phyloP scores from a whole-genome alignment of 2,329 filamentous ascomycete genomes.

The Hypomyces rosellus region DNA sequence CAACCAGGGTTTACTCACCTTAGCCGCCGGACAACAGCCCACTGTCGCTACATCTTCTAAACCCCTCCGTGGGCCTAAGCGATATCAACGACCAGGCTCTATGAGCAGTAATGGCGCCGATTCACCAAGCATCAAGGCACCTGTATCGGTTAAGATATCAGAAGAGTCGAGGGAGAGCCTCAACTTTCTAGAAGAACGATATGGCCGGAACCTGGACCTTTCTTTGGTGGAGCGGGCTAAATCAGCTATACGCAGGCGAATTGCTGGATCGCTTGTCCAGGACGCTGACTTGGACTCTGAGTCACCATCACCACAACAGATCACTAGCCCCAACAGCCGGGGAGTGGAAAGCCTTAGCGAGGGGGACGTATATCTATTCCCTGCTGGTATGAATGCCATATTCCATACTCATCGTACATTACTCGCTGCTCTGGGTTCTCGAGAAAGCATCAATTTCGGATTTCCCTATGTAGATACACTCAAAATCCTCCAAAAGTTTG shows the following conservation, averaged over 20 bases:
- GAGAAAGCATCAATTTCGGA: slow-evolving; percentile 85
- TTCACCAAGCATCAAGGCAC: slow-evolving; percentile 9
- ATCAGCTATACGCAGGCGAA: slow-evolving; percentile 76
- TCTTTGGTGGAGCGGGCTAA: slow-evolving; percentile 76
- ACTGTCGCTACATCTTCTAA: slow-evolving; percentile 27
- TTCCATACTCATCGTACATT: slow-evolving; percentile 79
- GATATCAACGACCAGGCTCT: slow-evolving; percentile 62
- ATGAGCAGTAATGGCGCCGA: slow-evolving; percentile 22
- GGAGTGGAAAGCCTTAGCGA: slow-evolving; percentile 64
- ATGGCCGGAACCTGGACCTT: slow-evolving; percentile 82
- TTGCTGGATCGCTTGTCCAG: slow-evolving; percentile 75
- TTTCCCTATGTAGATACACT: slow-evolving; percentile 97
- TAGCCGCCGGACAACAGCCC: slow-evolving; percentile 20
- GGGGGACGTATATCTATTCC: slow-evolving; percentile 82
- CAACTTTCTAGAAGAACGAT: slow-evolving; percentile 87
- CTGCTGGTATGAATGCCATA: slow-evolving; percentile 91
- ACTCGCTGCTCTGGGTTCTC: slow-evolving; percentile 53
- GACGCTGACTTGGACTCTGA: slow-evolving; percentile 50
- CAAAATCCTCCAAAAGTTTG: slow-evolving; percentile 92
- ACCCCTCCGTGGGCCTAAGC: slow-evolving; percentile 62
- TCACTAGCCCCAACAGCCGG: slow-evolving; percentile 38
- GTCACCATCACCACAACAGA: slow-evolving; percentile 13
- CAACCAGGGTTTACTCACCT: slow-evolving; percentile 55
- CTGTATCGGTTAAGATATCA: slow-evolving; percentile 12
- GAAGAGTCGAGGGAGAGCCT: slow-evolving; percentile 57